phyloP scores from a whole-genome alignment of 345 rosid species.

The Balakata baccata region DNA sequence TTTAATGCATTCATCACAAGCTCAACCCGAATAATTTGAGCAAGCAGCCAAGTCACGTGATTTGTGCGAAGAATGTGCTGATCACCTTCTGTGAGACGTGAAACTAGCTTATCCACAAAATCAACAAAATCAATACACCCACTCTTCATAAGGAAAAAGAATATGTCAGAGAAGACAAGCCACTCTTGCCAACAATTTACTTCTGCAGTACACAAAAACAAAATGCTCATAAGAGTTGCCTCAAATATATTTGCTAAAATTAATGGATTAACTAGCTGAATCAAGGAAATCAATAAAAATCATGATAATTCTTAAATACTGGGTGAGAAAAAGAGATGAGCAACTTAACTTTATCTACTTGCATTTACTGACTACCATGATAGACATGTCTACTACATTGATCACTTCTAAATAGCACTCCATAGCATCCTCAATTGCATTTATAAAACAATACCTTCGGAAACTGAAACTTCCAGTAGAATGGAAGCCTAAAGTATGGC shows the following conservation, averaged over 20 bases:
- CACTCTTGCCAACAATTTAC: slow-evolving; percentile 98
- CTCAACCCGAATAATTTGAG: slow-evolving; percentile 81
- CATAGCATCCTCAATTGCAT: not conserved
- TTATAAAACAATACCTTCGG: not conserved
- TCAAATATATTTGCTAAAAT: not conserved
- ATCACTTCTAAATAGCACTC: not conserved
- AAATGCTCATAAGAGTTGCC: slow-evolving; percentile 14
- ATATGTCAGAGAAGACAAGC: slow-evolving; percentile 94
- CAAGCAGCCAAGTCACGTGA: slow-evolving; percentile 97
- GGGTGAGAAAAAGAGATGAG: not conserved
- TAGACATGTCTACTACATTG: not conserved
- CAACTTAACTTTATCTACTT: not conserved
- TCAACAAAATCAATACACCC: slow-evolving; percentile 95
- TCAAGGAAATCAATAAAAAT: slow-evolving; percentile 8
- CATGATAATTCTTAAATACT: not conserved
- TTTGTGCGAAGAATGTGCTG: slow-evolving; percentile 83
- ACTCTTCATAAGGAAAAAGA: slow-evolving; percentile 80
- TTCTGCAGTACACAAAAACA: slow-evolving; percentile 47
- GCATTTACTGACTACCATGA: slow-evolving; percentile 5
- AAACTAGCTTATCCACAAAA: slow-evolving; percentile 90
- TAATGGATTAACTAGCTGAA: slow-evolving; percentile 12
- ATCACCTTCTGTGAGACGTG: slow-evolving; percentile 62
- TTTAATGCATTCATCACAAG: slow-evolving; percentile 76
- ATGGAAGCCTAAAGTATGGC: not conserved
- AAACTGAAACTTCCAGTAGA: not conserved